Base-by-base conservation (phyloP, 495 filamentous ascomycete species). In the Daldinia loculata region DNA sequence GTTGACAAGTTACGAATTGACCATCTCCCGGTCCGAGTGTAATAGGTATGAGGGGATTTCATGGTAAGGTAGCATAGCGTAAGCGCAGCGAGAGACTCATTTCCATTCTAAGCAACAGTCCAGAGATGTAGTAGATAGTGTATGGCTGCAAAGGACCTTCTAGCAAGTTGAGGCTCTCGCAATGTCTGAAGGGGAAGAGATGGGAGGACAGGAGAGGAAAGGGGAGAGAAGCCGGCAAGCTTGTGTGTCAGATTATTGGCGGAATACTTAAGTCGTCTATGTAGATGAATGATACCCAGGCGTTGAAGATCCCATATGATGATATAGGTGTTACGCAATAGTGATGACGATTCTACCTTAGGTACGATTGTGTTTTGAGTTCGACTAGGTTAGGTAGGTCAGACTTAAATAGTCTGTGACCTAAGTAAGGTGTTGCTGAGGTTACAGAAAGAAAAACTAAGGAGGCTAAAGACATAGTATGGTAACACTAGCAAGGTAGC, bases 241-340 rank as follows among this genome's bases (percentile, higher is more conserved):
- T 73, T 69, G 66, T 52, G 63, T 73, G 70, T 73, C 66, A 73
- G 50, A 73, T 73, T 69, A 73, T 66, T 63, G 70, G 70, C 70
- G 66, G 70, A 71, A 61, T 67, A 71, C 63, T n/a, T 65, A 56
- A 59, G 56, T 64, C 68, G 55, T 69, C 69, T 74, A 68, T 53
- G 65, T 77, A 75, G 73, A 75, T 77, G 70, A 75, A 77, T 75
- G 75, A 77, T 77, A 77, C 75, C 75, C 75, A 77, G 71, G 68
- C 74, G 75, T 75, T 74, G 67, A 74, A 69, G 70, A 72, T 67
- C 69, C 11, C 36, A 43, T 9, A 50, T 53, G 11, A 53, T 15
- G 59, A 63, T 67, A 26, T 11, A 39, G 11, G 22, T 15, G 38
- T 65, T 66, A 29, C 53, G 63, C 63, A 45, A 57, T 39, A 17